Percentiles rank a stretch among this genome's conserved stretches.
These are phyloP conservation scores for Candida patagonica DNA, from an alignment of 805 yeast genomes.

Conservation along the genomic window DNA sequence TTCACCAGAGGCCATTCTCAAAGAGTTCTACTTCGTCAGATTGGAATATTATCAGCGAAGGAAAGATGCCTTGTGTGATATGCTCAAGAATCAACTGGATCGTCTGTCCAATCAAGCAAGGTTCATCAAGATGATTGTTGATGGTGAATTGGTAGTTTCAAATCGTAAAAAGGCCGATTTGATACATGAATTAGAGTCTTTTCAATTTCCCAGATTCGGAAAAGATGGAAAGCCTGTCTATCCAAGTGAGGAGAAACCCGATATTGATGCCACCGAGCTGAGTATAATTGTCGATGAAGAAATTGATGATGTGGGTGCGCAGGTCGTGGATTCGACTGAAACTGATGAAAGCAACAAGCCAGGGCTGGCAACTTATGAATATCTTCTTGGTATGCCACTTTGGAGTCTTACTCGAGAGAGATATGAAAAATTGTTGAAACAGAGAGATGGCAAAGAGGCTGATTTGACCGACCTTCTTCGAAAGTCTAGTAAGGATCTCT, in stretches of 20 bases:
- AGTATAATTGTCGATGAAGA: slow-evolving; percentile 28
- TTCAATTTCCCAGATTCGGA: slow-evolving; percentile 65
- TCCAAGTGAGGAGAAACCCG: slow-evolving; percentile 31
- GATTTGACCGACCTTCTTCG: slow-evolving; percentile 60
- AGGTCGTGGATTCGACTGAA: slow-evolving; percentile 11
- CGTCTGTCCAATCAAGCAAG: slow-evolving; percentile 77
- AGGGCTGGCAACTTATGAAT: slow-evolving; percentile 64
- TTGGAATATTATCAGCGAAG: slow-evolving; percentile 85
- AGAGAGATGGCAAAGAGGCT: slow-evolving; percentile 60
- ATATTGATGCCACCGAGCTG: slow-evolving; percentile 10
- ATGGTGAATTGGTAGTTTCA: slow-evolving; percentile 54
- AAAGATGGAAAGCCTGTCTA: slow-evolving; percentile 57
- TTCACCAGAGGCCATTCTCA: slow-evolving; percentile 63
- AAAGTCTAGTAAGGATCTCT: slow-evolving; percentile 73
- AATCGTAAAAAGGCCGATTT: slow-evolving; percentile 64
- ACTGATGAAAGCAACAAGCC: slow-evolving; percentile 31
- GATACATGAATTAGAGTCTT: slow-evolving; percentile 49
- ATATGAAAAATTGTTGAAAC: slow-evolving; percentile 68
- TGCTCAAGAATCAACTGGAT: slow-evolving; percentile 64
- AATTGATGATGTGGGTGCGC: slow-evolving; percentile 25
- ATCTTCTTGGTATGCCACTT: slow-evolving; percentile 82
- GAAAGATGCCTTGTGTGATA: slow-evolving; percentile 66
- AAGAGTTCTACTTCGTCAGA: slow-evolving; percentile 78
- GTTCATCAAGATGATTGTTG: slow-evolving; percentile 84
- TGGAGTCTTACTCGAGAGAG: slow-evolving; percentile 90